phyloP scores from a whole-genome alignment of 805 yeast genomes.

The Diddensiella transvaalensis region DNA sequence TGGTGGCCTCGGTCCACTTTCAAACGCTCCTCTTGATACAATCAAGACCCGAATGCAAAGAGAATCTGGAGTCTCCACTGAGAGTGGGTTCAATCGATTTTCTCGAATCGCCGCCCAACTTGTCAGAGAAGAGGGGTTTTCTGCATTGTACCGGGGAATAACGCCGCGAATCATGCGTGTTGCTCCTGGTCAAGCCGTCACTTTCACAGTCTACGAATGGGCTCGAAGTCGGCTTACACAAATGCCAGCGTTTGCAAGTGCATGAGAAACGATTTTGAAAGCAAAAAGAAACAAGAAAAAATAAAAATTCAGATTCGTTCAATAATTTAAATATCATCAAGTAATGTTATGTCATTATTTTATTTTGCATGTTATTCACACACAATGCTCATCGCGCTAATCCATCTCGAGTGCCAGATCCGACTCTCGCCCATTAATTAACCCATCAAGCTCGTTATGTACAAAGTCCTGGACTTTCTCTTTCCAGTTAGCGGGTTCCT shows the following conservation, averaged over 20 bases:
- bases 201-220: conserved; percentile 93
- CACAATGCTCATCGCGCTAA: no score
- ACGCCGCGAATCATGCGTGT: conserved; percentile 99
- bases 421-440: background rate
- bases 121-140: conserved; percentile 82
- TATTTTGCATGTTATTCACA: no score
- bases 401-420: no score
- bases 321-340: no score
- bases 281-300: background rate
- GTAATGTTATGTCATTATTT: no score
- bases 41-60: conserved; percentile 96
- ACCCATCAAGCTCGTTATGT: conserved; percentile 1
- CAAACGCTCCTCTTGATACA: conserved; percentile 96
- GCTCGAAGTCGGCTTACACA: conserved; percentile 62
- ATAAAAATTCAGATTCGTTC: background rate
- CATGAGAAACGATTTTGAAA: background rate
- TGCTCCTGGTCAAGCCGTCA: conserved; percentile 99
- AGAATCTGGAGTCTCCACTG: conserved; percentile 60
- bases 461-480: conserved; percentile 3
- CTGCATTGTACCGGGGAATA: conserved; percentile 91
- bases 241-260: conserved; percentile 22
- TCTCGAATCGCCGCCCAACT: conserved; percentile 74
- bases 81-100: conserved; percentile 74
- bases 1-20: conserved; percentile 97
- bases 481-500: background rate